A percentile compares a stretch with the other conserved stretches of the same genome.
Evolutionary conservation across 2,329 filamentous ascomycete genomes (phyloP).

Genomic region (Trichoderma guizhouense): DNA sequence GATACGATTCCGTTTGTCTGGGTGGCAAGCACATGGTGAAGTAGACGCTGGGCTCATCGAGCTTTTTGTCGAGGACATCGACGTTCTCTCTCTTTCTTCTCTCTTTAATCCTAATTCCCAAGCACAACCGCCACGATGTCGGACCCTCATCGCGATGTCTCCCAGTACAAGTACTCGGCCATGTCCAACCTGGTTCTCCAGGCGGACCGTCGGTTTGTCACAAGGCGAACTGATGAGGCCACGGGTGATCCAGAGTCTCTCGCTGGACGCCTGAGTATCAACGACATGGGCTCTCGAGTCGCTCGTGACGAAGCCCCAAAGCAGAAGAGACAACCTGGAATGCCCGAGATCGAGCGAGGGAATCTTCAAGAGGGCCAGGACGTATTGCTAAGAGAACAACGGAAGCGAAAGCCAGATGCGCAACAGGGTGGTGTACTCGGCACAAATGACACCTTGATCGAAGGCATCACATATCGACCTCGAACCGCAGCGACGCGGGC

Average conservation of each 20-base stretch:
- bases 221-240: constrained; percentile 86
- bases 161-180: constrained; percentile 98
- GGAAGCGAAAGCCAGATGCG: constrained; percentile 75
- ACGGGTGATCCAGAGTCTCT: constrained; percentile 97
- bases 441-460: constrained; percentile 79
- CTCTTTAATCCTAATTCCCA: constrained; percentile 21
- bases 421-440: constrained; percentile 74
- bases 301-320: constrained; percentile 76
- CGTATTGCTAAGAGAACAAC: constrained; percentile 77
- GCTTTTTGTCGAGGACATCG: constrained; percentile 38
- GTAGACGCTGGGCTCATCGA: constrained; percentile 32
- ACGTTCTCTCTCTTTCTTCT: constrained; percentile 30
- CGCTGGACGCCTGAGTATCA: constrained; percentile 87
- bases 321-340: constrained; percentile 68
- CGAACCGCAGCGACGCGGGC: constrained; percentile 87
- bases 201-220: constrained; percentile 94
- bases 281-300: constrained; percentile 88
- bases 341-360: constrained; percentile 71
- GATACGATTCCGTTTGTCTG: constrained; percentile 19
- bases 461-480: constrained; percentile 88
- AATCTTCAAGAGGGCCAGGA: constrained; percentile 76
- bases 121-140: constrained; percentile 55
- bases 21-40: constrained; percentile 34
- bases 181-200: constrained; percentile 99
- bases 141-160: constrained; percentile 75